Evolutionary conservation across 2,329 filamentous ascomycete genomes (phyloP), one percentile per base, ranked within the genome.

Genomic region (Paramyrothecium roridum): DNA sequence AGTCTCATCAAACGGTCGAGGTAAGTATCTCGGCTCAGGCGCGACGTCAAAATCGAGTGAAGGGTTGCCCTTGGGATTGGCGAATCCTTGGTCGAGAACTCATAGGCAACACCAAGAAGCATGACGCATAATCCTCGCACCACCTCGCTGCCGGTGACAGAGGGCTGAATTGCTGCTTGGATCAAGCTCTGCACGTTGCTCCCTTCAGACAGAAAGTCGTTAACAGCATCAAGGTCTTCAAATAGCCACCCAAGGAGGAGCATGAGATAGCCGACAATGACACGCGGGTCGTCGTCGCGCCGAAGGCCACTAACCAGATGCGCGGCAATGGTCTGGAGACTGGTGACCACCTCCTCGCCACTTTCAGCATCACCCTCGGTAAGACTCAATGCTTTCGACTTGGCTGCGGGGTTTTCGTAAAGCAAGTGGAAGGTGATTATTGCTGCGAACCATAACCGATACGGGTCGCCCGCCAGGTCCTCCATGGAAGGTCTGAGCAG

Each of bases 41-140:
- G 85, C 48, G 88, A 85, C 26, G 84, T 80, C 37, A 99, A 78
- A 26, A 97, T 82, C 22, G 89, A 85, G 65, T 96, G 90, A 48
- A 99, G 76, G 11, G 89, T 93, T 22, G 86, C 80, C 57, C 95
- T 83, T 7, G 93, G 84, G 52, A 99, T 88, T 0, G 95, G 91
- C 0, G 93, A 98, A 72, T 99, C 95, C 68, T 96, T 96, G 1
- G 93, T 97, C 11, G 93, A 98, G 67, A 98, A 99, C 66, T 99
- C 95, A 69, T 98, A 99, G 4, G 95, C 82, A 20, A 96, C 87
- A 11, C 93, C 95, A 1, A 98, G 80, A 1, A 99, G 76, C 68
- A 92, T 86, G 17, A 92, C 89, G 68, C 89, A 91, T 13, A 99
- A 80, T 2, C 95, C 95, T 61, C 91, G 89, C 16, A 93, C 80